Conservation (phyloP, 257 asterid genomes). For the Gynochthodes officinalis region DNA sequence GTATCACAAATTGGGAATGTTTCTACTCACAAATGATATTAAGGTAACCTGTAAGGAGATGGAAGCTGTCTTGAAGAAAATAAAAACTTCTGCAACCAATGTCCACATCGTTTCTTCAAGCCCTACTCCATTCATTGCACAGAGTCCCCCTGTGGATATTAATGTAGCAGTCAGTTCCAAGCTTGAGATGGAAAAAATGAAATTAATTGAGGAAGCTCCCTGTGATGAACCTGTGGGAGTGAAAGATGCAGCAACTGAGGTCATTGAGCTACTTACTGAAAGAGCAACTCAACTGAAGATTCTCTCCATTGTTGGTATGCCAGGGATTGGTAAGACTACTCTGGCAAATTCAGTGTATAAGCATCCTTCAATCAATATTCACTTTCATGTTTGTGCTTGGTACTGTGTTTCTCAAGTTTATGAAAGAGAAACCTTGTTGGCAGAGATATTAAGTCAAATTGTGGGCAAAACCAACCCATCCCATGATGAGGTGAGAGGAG, state of each 20-base stretch:
- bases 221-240: slow-evolving; percentile 15
- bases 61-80: neutral
- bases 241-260: neutral
- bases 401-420: slow-evolving; percentile 33
- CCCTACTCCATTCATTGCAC: neutral
- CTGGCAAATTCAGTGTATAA: slow-evolving; percentile 29
- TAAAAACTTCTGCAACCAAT: neutral
- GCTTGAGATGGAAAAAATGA: neutral
- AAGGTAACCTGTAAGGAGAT: neutral
- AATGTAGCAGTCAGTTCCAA: neutral
- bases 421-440: slow-evolving; percentile 15
- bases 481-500: neutral
- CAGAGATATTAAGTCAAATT: slow-evolving; percentile 9
- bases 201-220: neutral
- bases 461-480: neutral
- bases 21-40: neutral
- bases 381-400: slow-evolving; percentile 26
- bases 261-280: slow-evolving; percentile 6
- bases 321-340: slow-evolving; percentile 42
- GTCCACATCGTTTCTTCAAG: neutral
- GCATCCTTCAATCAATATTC: slow-evolving; percentile 6
- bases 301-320: slow-evolving; percentile 36
- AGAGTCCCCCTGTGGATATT: neutral
- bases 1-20: slow-evolving; percentile 2
- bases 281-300: slow-evolving; percentile 5